Evolutionary conservation across 2,329 filamentous ascomycete genomes (phyloP), one percentile per base, ranked within the genome.

Genomic region (Gliomastix tumulicola): DNA sequence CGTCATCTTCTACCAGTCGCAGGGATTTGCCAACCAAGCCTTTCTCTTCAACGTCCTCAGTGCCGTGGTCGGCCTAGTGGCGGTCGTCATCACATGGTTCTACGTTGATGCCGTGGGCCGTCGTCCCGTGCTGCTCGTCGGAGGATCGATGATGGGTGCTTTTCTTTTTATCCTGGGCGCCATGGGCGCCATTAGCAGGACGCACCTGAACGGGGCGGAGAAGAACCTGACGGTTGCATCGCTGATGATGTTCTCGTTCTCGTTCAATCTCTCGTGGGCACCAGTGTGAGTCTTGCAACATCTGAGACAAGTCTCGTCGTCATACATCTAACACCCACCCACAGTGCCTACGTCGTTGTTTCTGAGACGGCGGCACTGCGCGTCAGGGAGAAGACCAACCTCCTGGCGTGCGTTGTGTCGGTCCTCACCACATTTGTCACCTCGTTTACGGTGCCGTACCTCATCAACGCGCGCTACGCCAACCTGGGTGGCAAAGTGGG

Each of bases 401-500:
- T 54, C 2, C 30, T 56, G 4, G 53, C 51, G 2, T 44, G 41
- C 6, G 43, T 49, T 20, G 50, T 56, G 6, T 56, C 54, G 3
- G 44, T 56, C 4, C 17, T 55, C 19, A 50, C 51, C 7, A 55
- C 51, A 1, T 57, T 57, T 36, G 50, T 49, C 4, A 53, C 59
- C 2, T 51, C 50, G 16, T 63, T 65, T 32, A 49, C 47, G 9
- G 49, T 61, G 11, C 62, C 60, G 1, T 64, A 64, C 39, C 51
- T 63, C 15, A 46, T 60, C 7, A 51, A 61, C 37, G 45, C 47
- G 12, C 53, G 52, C 9, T 58, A 59, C 20, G 58, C 56, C 4
- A 46, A 48, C 20, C 50, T 64, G 8, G 51, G 54, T 2, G 47
- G 53, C 13, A 58, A 57, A 36, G 51, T 60, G 8, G 58, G 58